Evolutionary conservation across 75 land plant genomes (phyloP).

Genomic region (Sequoia sempervirens): DNA sequence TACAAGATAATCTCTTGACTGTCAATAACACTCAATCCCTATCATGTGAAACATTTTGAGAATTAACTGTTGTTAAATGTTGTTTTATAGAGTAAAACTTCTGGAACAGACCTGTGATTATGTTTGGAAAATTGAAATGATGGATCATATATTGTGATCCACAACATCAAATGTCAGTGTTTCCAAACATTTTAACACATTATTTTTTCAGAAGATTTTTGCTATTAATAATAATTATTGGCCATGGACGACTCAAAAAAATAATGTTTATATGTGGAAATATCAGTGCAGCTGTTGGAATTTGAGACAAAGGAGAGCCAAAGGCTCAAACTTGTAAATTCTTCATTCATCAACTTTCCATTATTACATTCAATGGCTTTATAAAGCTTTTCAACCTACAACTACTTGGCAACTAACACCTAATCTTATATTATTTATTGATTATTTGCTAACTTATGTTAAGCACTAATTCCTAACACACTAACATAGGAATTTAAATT

Average conservation of each 20-base stretch:
- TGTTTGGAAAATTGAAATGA: not conserved
- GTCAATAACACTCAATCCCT: not conserved
- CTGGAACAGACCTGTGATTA: not conserved
- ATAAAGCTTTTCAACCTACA: too few species aligned
- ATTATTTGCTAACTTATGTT: too few species aligned
- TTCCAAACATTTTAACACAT: not conserved
- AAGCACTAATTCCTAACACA: too few species aligned
- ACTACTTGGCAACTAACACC: too few species aligned
- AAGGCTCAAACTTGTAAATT: too few species aligned
- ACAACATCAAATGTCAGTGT: not conserved
- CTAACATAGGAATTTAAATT: too few species aligned
- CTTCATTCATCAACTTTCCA: too few species aligned
- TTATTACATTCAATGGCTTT: too few species aligned
- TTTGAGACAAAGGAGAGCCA: too few species aligned
- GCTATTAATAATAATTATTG: not conserved
- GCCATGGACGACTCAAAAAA: not conserved
- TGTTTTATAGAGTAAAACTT: not conserved
- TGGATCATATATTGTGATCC: not conserved
- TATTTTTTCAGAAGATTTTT: not conserved
- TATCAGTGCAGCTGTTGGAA: not conserved
- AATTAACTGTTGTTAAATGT: not conserved
- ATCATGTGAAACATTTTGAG: not conserved
- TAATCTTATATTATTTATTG: too few species aligned
- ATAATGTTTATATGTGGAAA: not conserved
- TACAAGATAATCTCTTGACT: not conserved